Evolutionary conservation across 2,329 filamentous ascomycete species (phyloP), one percentile per base, ranked within the genome.

Genomic region (Fusarium armeniacum): DNA sequence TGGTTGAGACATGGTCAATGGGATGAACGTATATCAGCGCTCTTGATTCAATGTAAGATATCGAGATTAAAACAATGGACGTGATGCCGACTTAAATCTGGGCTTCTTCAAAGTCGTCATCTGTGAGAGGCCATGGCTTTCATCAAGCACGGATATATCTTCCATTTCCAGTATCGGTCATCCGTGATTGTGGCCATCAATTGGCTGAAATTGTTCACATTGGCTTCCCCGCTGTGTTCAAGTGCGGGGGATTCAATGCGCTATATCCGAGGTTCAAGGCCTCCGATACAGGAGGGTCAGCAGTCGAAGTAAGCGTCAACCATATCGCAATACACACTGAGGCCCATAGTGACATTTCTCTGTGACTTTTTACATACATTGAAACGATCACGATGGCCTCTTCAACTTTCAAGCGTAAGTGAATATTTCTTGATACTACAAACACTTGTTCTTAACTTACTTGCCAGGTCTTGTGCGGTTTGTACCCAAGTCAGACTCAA

Each of bases 281-380:
- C 36, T 62, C 60, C 60, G 60, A 63, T 43, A 32, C 36, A 63
- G 60, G 58, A 63, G 32, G 3, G 20, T 26, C 18, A 60, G 15
- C 12, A 22, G 20, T 24, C 8, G 13, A 43, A n/a, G 20, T 30
- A n/a, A 30, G 35, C 43, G 41, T 32, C 33, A 45, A 20, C 18
- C 11, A 12, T 4, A 10, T 24, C 20, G 7, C 20, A 24, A 7
- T 9, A 16, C n/a, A 16, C 4, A 43, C 7, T 24, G 40, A 24
- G 13, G 40, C 40, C 4, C 16, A 24, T 9, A 10, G 12, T 43
- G 13, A 24, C 20, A 16, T 16, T 41, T 16, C 6, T 22, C 36
- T 12, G 9, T 38, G 5, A 12, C 33, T 1, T 20, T 6, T 3
- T 26, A 6, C 4, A 4, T 2, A 1, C 3, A 15, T 0, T 13